These are phyloP conservation scores for Aeschynomene evenia DNA, from an alignment of 306 rosid species.

Conservation along the genomic window DNA sequence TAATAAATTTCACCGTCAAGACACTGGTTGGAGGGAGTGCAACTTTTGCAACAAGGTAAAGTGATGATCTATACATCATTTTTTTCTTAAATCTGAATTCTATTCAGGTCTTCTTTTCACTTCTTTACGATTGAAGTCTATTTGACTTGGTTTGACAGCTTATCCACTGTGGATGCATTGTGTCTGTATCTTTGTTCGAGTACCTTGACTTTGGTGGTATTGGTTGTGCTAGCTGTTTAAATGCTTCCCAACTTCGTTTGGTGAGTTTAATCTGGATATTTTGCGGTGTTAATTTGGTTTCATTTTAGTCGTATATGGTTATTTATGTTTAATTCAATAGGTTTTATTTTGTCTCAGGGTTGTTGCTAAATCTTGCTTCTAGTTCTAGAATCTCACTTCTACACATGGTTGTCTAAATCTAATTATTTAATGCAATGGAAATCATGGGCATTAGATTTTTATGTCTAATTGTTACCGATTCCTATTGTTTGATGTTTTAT, in stretches of 20 bases:
- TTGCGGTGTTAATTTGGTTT: constrained; percentile 2
- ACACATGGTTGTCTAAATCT: constrained; percentile 1
- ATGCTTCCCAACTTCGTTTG: constrained; percentile 46
- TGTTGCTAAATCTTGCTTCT: constrained; percentile 21
- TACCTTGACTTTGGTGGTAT: constrained; percentile 84
- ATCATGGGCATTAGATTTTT: constrained; percentile 6
- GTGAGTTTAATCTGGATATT: constrained; percentile 49
- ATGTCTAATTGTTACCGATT: constrained; percentile 1
- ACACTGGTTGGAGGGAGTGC: constrained; percentile 97
- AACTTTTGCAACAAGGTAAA: constrained; percentile 81
- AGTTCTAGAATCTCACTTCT: constrained; percentile 12
- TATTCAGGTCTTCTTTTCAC: neutral
- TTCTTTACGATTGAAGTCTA: constrained; percentile 7
- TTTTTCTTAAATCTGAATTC: neutral
- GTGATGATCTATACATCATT: neutral
- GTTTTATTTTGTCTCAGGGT: constrained; percentile 4
- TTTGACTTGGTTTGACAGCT: constrained; percentile 58
- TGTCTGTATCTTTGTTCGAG: constrained; percentile 66
- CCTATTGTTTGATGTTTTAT: constrained; percentile 24
- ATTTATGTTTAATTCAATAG: neutral
- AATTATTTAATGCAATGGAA: constrained; percentile 2
- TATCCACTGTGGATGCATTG: constrained; percentile 87
- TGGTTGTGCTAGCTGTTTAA: constrained; percentile 67
- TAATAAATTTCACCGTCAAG: constrained; percentile 63
- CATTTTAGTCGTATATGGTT: constrained; percentile 6